These are phyloP conservation scores for Leptographium wingfieldii DNA, from an alignment of 2,329 filamentous ascomycete species.

Conservation along the genomic window DNA sequence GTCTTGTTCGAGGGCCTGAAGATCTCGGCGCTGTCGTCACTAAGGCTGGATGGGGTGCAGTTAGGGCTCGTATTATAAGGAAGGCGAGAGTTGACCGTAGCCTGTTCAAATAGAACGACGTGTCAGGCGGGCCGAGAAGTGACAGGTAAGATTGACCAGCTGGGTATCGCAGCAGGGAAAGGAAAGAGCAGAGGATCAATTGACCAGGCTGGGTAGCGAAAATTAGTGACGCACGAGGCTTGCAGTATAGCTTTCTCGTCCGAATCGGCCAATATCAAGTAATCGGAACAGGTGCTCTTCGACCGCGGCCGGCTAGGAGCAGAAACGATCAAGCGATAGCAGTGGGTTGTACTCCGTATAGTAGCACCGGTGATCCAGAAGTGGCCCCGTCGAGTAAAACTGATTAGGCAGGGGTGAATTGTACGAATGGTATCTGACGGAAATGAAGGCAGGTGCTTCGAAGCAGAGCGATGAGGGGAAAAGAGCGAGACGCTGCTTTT, in stretches of 20 bases:
- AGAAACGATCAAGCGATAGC: background rate
- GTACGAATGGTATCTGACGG: background rate
- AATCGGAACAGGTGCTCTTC: background rate
- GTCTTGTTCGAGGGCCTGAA: background rate
- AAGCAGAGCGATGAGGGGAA: background rate
- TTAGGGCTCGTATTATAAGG: background rate
- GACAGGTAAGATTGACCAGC: background rate
- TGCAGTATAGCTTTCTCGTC: background rate
- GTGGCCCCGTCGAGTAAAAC: too few relatives aligned
- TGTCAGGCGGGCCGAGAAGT: background rate
- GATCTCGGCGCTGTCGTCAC: too few relatives aligned
- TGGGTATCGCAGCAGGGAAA: background rate
- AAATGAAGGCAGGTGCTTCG: background rate
- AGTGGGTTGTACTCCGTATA: background rate
- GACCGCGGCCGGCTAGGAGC: background rate
- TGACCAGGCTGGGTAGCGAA: background rate
- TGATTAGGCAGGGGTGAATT: background rate
- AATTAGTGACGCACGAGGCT: background rate
- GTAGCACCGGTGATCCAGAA: too few relatives aligned
- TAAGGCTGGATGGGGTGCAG: background rate
- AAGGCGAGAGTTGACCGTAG: background rate
- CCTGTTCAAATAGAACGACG: background rate
- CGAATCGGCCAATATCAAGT: background rate
- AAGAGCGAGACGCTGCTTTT: background rate
- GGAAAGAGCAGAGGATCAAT: background rate